Evolutionary conservation across 2,329 filamentous ascomycete genomes (phyloP).

Genomic region (Talaromyces sp.): DNA sequence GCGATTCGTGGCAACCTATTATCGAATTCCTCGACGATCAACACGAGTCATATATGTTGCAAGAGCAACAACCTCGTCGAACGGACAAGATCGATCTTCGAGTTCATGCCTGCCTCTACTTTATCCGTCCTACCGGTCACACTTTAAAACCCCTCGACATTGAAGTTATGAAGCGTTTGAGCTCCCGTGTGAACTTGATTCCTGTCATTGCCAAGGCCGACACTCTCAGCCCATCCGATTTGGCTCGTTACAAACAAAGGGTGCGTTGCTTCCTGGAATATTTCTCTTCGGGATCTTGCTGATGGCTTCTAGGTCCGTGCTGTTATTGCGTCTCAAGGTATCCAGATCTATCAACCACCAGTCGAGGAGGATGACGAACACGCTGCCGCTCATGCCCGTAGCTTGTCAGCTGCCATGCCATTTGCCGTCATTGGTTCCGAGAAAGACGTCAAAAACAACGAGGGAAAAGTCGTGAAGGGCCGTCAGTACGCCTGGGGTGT

Average conservation of each 20-base stretch:
- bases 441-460: slow-evolving; percentile 96
- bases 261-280: slow-evolving; percentile 47
- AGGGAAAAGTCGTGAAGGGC: slow-evolving; percentile 96
- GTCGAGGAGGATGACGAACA: slow-evolving; percentile 98
- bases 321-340: slow-evolving; percentile 96
- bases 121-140: slow-evolving; percentile 97
- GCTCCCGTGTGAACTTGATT: slow-evolving; percentile 96
- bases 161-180: slow-evolving; percentile 99
- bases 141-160: slow-evolving; percentile 98
- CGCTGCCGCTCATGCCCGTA: slow-evolving; percentile 88
- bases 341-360: slow-evolving; percentile 98
- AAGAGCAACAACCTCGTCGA: slow-evolving; percentile 98
- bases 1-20: slow-evolving; percentile 99
- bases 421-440: slow-evolving; percentile 98
- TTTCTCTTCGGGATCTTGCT: slow-evolving; percentile 16
- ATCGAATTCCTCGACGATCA: slow-evolving; percentile 99
- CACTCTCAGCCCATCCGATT: slow-evolving; percentile 86
- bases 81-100: slow-evolving; percentile 98
- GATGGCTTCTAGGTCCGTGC: slow-evolving; percentile 65
- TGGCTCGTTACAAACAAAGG: slow-evolving; percentile 91
- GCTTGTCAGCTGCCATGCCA: slow-evolving; percentile 93
- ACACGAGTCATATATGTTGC: slow-evolving; percentile 99
- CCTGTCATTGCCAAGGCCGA: slow-evolving; percentile 98
- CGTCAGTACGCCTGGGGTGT: slow-evolving; percentile 99
- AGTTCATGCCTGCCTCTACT: slow-evolving; percentile 97